These are phyloP conservation scores for Inga leiocalycina DNA, from an alignment of 306 rosid species.

Conservation along the genomic window DNA sequence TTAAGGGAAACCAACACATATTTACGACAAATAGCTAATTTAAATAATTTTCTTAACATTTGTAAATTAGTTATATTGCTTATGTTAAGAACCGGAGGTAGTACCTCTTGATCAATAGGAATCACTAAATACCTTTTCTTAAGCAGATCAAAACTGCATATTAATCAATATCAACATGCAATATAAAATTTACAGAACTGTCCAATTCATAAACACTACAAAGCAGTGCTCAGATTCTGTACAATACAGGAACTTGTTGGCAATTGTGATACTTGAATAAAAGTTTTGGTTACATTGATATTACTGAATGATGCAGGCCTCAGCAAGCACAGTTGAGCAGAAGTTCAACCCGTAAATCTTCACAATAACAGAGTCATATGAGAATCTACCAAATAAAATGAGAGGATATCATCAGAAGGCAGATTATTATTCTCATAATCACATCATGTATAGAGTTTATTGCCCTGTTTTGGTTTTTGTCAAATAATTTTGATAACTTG, in stretches of 20 bases:
- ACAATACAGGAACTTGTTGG: too few species aligned
- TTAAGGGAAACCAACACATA: too few species aligned
- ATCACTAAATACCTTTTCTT: neutral
- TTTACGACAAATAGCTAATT: too few species aligned
- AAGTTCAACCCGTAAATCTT: slow-evolving; percentile 61
- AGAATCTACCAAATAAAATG: slow-evolving; percentile 33
- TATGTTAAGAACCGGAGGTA: too few species aligned
- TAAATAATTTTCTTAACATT: too few species aligned
- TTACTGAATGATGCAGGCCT: slow-evolving; percentile 59
- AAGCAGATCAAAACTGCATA: neutral
- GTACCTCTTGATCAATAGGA: neutral
- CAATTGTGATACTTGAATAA: too few species aligned
- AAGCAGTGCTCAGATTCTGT: neutral
- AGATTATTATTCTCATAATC: slow-evolving; percentile 29
- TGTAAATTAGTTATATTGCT: too few species aligned
- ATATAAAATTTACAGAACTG: neutral
- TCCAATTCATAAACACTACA: neutral
- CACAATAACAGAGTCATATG: slow-evolving; percentile 36
- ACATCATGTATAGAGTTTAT: slow-evolving; percentile 73
- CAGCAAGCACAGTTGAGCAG: slow-evolving; percentile 68
- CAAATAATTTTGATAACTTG: slow-evolving; percentile 47
- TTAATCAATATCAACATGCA: neutral
- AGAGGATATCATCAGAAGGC: slow-evolving; percentile 42
- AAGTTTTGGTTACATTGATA: slow-evolving; percentile 13
- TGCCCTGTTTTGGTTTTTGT: slow-evolving; percentile 54